Evolutionary conservation across 73 alveolate species (phyloP).

Genomic region (Blepharisma stoltei): DNA sequence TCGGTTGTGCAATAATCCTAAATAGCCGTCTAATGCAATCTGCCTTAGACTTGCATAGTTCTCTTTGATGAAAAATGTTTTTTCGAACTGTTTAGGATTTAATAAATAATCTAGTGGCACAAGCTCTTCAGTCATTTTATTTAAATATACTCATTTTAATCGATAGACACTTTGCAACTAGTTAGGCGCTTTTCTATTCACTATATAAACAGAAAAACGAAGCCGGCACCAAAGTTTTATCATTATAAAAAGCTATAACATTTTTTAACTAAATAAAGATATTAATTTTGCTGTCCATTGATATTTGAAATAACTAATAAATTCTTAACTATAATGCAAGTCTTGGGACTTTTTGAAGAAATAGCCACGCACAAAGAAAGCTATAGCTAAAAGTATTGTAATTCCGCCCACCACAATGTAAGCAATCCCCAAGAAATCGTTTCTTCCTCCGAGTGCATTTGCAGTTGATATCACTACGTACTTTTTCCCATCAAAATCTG

Average conservation of each 20-base stretch:
- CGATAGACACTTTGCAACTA: no score
- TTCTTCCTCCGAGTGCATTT: constrained; percentile 88
- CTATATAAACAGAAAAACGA: no score
- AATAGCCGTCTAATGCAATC: background rate
- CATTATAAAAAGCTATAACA: no score
- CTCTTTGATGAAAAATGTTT: background rate
- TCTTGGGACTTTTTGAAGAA: constrained; percentile 22
- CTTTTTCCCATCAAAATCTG: constrained; percentile 81
- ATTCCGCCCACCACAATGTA: constrained; percentile 81
- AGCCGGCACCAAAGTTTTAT: no score
- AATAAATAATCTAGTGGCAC: constrained; percentile 7
- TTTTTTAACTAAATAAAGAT: no score
- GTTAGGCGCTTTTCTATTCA: no score
- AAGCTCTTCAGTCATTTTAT: constrained; percentile 25
- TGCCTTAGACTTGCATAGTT: background rate
- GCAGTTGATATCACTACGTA: constrained; percentile 80
- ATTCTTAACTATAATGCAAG: background rate
- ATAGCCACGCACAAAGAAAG: constrained; percentile 39
- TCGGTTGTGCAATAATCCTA: background rate
- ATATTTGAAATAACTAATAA: no score
- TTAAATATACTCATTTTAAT: no score
- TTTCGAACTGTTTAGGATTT: background rate
- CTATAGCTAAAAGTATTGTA: constrained; percentile 61
- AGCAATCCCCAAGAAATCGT: constrained; percentile 75
- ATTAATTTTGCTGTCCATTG: no score